Percentiles rank a stretch among this genome's conserved stretches.
Evolutionary conservation across 2,329 filamentous ascomycete genomes (phyloP).

Genomic region (Beauveria pseudobassiana): DNA sequence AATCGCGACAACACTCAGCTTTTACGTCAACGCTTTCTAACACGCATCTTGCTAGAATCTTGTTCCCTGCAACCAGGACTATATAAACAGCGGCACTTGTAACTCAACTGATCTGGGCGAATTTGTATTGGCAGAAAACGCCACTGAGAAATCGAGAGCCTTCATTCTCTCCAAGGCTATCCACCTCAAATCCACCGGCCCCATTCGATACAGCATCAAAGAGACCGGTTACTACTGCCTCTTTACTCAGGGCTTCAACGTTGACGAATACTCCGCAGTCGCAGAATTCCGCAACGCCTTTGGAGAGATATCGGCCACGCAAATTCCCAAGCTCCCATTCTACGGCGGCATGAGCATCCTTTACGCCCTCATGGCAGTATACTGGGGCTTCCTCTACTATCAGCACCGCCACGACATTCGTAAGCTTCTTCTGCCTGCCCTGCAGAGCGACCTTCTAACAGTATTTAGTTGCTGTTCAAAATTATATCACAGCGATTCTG

Average conservation of each 20-base stretch:
- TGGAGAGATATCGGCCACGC: constrained; percentile 87
- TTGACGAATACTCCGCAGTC: constrained; percentile 66
- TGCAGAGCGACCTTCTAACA: constrained; percentile 23
- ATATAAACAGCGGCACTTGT: constrained; percentile 63
- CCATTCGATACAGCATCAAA: constrained; percentile 75
- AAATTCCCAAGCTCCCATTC: constrained; percentile 95
- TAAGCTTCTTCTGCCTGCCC: constrained; percentile 33
- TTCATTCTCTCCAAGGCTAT: constrained; percentile 73
- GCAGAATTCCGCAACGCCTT: constrained; percentile 94
- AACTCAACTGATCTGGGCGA: constrained; percentile 70
- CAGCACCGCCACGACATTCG: constrained; percentile 88
- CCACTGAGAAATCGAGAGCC: constrained; percentile 61
- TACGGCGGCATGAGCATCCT: constrained; percentile 92
- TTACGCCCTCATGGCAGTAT: constrained; percentile 77
- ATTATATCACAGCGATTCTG: constrained; percentile 96
- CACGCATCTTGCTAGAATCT: constrained; percentile 25
- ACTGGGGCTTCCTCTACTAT: constrained; percentile 91
- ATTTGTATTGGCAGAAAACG: constrained; percentile 75
- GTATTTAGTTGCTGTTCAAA: constrained; percentile 76
- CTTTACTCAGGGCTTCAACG: constrained; percentile 63
- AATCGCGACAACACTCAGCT: constrained; percentile 4
- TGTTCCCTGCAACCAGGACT: constrained; percentile 66
- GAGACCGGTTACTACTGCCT: constrained; percentile 97
- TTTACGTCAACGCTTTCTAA: constrained; percentile 25
- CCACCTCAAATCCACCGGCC: constrained; percentile 66